A percentile compares a stretch with the other conserved stretches of the same genome.
Evolutionary conservation across 2,329 filamentous ascomycete genomes (phyloP).

Genomic region (Coccinonectria pachysandricola): DNA sequence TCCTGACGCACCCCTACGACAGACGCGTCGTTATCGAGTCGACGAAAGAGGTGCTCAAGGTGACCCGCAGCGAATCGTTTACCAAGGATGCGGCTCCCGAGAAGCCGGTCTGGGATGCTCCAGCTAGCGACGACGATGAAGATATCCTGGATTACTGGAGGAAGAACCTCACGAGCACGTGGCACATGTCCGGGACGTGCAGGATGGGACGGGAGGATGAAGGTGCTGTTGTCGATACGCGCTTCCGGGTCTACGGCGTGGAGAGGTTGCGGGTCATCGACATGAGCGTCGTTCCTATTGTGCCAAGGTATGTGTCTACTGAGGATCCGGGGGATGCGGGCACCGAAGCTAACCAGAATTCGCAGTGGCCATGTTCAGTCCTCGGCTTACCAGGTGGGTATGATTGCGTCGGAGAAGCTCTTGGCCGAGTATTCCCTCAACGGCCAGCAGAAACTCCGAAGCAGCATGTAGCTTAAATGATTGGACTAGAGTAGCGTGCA

Average conservation of each 20-base stretch:
- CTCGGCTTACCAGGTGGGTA: slow-evolving; percentile 10
- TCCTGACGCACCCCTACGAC: slow-evolving; percentile 8
- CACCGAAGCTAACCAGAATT: too few relatives aligned
- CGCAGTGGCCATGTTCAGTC: slow-evolving; percentile 8
- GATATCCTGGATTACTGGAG: slow-evolving; percentile 10
- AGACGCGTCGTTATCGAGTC: slow-evolving; percentile 8
- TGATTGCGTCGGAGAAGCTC: slow-evolving; percentile 11
- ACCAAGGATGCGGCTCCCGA: slow-evolving; percentile 6
- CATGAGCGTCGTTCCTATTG: slow-evolving; percentile 39
- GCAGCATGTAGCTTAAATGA: too few relatives aligned
- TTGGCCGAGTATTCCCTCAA: slow-evolving; percentile 6
- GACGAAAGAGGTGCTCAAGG: slow-evolving; percentile 7
- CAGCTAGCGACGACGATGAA: slow-evolving; percentile 6
- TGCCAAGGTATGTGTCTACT: slow-evolving; percentile 4
- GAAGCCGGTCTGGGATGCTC: slow-evolving; percentile 3
- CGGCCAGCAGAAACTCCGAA: too few relatives aligned
- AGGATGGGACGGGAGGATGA: slow-evolving; percentile 4
- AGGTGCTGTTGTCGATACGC: slow-evolving; percentile 13
- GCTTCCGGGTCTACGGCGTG: slow-evolving; percentile 38
- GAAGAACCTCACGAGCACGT: slow-evolving; percentile 8
- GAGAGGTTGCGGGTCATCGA: slow-evolving; percentile 39
- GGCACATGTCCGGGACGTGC: slow-evolving; percentile 12
- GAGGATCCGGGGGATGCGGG: too few relatives aligned
- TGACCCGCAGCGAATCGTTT: slow-evolving; percentile 4
- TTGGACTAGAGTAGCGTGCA: too few relatives aligned